Conservation (phyloP, 2,329 filamentous ascomycete genomes). For the Ceratocystis huliohia region DNA sequence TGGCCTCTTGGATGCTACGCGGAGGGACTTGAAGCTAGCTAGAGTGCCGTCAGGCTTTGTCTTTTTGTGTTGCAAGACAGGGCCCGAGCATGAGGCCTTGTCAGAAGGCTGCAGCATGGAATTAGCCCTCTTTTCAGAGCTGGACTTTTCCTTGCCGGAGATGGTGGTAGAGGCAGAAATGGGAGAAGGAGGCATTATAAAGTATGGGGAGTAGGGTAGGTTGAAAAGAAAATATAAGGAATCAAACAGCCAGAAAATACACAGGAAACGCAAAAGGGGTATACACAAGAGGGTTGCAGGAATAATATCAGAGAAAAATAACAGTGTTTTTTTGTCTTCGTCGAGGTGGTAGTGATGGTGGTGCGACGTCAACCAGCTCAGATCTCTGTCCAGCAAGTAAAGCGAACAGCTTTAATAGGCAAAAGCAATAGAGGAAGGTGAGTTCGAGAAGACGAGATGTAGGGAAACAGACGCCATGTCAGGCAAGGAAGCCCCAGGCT, state of each 20-base stretch:
- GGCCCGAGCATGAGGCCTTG: background rate
- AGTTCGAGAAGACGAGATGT: background rate
- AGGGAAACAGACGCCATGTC: background rate
- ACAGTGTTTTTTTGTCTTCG: background rate
- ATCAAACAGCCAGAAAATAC: background rate
- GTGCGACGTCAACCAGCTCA: no score
- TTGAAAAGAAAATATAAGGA: background rate
- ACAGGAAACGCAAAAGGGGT: background rate
- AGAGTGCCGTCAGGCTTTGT: slow-evolving; percentile 1
- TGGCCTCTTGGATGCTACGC: slow-evolving; percentile 43
- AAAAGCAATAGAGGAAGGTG: no score
- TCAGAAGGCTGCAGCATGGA: background rate
- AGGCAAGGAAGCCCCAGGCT: background rate
- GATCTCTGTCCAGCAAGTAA: no score
- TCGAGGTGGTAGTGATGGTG: no score
- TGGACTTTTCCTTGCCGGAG: background rate
- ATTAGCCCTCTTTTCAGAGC: background rate
- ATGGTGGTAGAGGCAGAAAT: background rate
- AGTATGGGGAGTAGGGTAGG: background rate
- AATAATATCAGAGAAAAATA: background rate
- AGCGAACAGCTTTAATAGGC: no score
- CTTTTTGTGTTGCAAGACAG: slow-evolving; percentile 12
- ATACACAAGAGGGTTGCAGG: background rate
- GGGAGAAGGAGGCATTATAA: background rate
- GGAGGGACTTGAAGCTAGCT: slow-evolving; percentile 26